Base-by-base conservation (phyloP, 257 asterid species). In the Anisodus acutangulus region DNA sequence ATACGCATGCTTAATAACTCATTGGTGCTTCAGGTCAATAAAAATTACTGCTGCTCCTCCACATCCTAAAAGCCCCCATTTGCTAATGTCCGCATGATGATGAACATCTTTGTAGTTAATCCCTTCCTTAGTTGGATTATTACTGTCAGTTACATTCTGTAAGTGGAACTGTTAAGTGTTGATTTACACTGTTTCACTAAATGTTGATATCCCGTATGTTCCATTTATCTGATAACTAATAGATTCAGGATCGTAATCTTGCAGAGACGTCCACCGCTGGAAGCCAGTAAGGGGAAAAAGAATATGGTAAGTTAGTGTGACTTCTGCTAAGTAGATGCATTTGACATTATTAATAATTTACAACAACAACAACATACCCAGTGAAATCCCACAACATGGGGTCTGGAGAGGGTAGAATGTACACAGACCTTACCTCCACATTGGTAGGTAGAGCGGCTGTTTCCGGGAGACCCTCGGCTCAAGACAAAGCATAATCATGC, bases 231-330 rank as follows among this genome's bases (percentile, higher is more conserved):
- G 54, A 69, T 69, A 69, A 39, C 78, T 69, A 45, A 69, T 69
- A 16, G 54, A 15, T 3, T 69, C 78, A 8, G 49, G 78, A 39
- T 39, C 45, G 37, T 69, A 16, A 69, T 69, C 54, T 69, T 69
- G 54, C 78, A 69, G 78, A 69, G 78, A 69, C 97, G 94, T 64
- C 99, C 94, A 26, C 88, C 92, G 8, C 53, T 92, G 86, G 98
- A 69, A 69, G 53, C 86, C 69, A 88, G 89, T 66, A 86, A 80
- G 84, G 97, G 93, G 85, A 92, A 86, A 91, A 88, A 82, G 82
- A 95, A 92, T 89, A 87, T 90, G 87, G 99, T 95, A 88, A 93
- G 72, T 93, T 17, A 83, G 83, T 60, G 79, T 80, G 84, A 78
- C 78, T 81, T 54, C 82, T 76, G 81, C 64, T 3, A 12, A 76